Evolutionary conservation across 1,284 basidiomycete genomes (phyloP), one percentile per base, ranked within the genome.

Genomic region (Boletus semigastroideus): DNA sequence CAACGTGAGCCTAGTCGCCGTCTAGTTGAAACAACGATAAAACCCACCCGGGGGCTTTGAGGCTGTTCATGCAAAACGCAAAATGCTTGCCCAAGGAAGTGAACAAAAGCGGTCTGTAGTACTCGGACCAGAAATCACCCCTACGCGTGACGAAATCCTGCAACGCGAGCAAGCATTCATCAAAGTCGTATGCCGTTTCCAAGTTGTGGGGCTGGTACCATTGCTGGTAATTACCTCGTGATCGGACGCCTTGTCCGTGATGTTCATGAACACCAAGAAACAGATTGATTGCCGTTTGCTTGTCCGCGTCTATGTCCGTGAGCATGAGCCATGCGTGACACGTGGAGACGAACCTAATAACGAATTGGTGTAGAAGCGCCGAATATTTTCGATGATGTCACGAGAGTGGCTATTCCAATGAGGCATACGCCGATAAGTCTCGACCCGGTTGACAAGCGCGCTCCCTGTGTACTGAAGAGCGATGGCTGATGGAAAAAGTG

Each of bases 361-460:
- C 5, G 92, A 94, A 65, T 99, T 99, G 5, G 95, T 90, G 66
- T 98, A 99, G 69, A 97, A 98, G 17, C 97, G 84, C 48, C 93
- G 81, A 50, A 99, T 89, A 59, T 97, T 98, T 72, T 98, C 95
- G 48, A 99, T 92, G 62, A 98, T 92, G 68, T 99, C 96, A 25
- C 97, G 81, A 3, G 95, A 98, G 71, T 98, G 97, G 61, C 92
- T 96, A 62, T 94, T 95, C 95, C 96, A 99, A 60, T 98, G 94
- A 0, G 90, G 90, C 78, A 96, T 94, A 25, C 94, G 84, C 39
- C 95, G 84, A 65, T 99, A 99, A 0, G 94, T 98, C 67, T 99
- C 95, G 10, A 98, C 94, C 1, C 96, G 84, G 63, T 99, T 99
- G 36, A 99, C 96, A 7, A 99, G 82, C 0, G 95, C 94, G 64